Evolutionary conservation across 768 basidiomycete genomes (phyloP), one percentile per base, ranked within the genome.

Genomic region (Wakefieldia striispora): DNA sequence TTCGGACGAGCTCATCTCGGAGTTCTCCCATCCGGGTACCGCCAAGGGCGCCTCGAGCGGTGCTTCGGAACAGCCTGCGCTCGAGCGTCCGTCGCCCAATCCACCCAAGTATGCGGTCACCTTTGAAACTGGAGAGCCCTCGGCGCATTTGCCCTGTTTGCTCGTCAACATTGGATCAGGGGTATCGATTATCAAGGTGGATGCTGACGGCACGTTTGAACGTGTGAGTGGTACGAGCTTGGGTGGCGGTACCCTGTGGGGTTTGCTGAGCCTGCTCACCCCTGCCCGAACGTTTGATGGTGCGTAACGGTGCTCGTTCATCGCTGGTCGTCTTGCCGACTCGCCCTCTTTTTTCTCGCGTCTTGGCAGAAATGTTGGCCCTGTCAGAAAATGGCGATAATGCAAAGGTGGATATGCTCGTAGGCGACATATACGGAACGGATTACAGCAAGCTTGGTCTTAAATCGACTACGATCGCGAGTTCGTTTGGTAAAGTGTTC

Each of bases 351-450:
- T 49, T 61, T 23, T 42, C 23, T 40, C 42, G 3, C 7, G 13
- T 33, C 51, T 48, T 54, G 35, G 51, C 72, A 99, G 97, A 98
- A 69, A 99, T 99, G 95, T 75, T 99, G 57, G 81, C 84, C 8
- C 77, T 99, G 19, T 97, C 97, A 0, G 97, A 99, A 70, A 68
- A 80, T 63, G 97, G 97, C 34, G 91, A 97, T 71, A 98, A 99
- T 65, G 82, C 89, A 37, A 78, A 79, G 6, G 95, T 98, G 13
- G 97, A 99, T 69, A 98, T 98, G 95, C 84, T 98, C 41, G 95
- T 99, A 39, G 95, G 97, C 31, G 97, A 99, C 72, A 99, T 99
- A 59, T 99, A 97, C 67, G 92, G 97, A n/a, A 88, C 91, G 58
- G 97, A 97, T 72, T 97, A 97, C 72, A 84, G 81, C 68, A 87